Evolutionary conservation across 2,329 filamentous ascomycete genomes (phyloP).

Genomic region (Aquanectria penicillioides): DNA sequence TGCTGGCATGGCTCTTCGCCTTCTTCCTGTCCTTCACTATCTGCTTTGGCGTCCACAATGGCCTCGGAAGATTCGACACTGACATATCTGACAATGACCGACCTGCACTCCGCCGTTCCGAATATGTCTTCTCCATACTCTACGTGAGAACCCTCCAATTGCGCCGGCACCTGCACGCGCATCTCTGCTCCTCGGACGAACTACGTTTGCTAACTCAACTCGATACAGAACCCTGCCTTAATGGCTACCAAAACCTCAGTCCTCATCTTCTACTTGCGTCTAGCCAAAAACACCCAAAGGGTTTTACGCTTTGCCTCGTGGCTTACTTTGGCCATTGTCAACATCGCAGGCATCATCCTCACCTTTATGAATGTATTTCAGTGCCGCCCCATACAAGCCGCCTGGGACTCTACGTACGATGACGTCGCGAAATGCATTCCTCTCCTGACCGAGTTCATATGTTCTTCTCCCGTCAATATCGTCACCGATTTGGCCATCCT

Average conservation of each 20-base stretch:
- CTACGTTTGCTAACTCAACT: no score
- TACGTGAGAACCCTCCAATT: slow-evolving; percentile 57
- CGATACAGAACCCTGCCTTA: slow-evolving; percentile 81
- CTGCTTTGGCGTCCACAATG: slow-evolving; percentile 69
- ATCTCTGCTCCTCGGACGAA: background rate
- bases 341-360: slow-evolving; percentile 79
- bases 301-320: slow-evolving; percentile 87
- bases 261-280: slow-evolving; percentile 85
- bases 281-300: slow-evolving; percentile 80
- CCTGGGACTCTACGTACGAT: slow-evolving; percentile 61
- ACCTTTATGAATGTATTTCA: slow-evolving; percentile 91
- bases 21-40: slow-evolving; percentile 75
- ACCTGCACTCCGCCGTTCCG: slow-evolving; percentile 63
- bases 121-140: slow-evolving; percentile 73
- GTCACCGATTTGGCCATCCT: slow-evolving; percentile 90
- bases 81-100: slow-evolving; percentile 65
- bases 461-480: slow-evolving; percentile 89
- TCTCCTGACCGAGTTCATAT: slow-evolving; percentile 70
- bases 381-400: slow-evolving; percentile 78
- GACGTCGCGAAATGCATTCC: slow-evolving; percentile 61
- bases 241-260: slow-evolving; percentile 96
- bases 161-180: background rate
- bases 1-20: slow-evolving; percentile 79
- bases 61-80: slow-evolving; percentile 73
- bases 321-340: slow-evolving; percentile 79